Base-by-base conservation (phyloP, 768 basidiomycete species). In the Leucocoprinus birnbaumii region DNA sequence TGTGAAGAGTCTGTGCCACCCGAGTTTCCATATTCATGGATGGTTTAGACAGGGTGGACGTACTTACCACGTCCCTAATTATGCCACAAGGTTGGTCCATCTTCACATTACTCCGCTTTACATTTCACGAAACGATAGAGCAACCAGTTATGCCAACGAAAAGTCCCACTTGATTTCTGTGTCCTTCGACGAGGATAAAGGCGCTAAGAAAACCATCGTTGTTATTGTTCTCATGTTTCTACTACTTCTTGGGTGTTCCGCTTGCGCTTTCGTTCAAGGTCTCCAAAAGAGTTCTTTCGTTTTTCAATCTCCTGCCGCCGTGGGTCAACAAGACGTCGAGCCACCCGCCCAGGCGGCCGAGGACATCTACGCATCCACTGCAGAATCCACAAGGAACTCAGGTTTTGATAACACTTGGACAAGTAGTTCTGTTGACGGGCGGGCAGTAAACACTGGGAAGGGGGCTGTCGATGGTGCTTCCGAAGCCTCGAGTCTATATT, bases 21-120 rank as follows among this genome's bases (percentile, higher is more conserved):
- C 38, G 35, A 13, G 18, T 31, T 31, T 31, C 37, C 9, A 31
- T 56, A 6, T 35, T 42, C 50, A 48, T 35, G 10, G 48, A 64
- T 10, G 37, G 22, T 46, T 22, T 48, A 65, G 72, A 56, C 62
- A 66, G 22, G 72, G 72, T 14, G 70, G 71, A 53, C 66, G 70
- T 40, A 73, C 71, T 27, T 73, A 73, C 58, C 72, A 73, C 61
- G 66, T 73, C 47, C 71, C 72, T 27, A 73, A 73, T 54, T 72
- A 72, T 56, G 72, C 71, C 22, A 73, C 72, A 55, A 73, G 71
- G 72, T 71, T 37, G 42, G 66, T 56, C 38, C 41, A 52, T 48
- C 46, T 50, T 48, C 42, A 37, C 25, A 38, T 31, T 25, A 16
- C 11, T 27, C 56, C 44, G 24, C 47, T 43, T 51, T 42, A 43